Evolutionary conservation across 1,139 yeast genomes (phyloP).

Genomic region (Candida sp.): DNA sequence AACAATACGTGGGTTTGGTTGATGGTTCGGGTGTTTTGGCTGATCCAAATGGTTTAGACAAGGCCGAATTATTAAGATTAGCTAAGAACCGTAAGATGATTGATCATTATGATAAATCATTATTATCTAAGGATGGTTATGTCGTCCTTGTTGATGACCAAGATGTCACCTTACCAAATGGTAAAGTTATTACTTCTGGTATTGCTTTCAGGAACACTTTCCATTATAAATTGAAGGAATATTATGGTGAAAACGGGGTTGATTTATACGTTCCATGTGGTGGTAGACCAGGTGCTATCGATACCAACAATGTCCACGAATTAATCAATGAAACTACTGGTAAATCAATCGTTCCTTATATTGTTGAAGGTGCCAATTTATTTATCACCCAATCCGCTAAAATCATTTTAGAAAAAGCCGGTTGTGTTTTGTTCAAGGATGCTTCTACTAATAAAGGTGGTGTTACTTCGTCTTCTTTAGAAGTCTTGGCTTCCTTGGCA

Average conservation of each 20-base stretch:
- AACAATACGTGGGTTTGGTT: conserved; percentile 81
- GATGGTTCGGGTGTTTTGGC: conserved; percentile 96
- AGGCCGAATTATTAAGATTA: conserved; percentile 70
- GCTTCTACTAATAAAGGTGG: conserved; percentile 99
- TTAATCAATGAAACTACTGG: conserved; percentile 78
- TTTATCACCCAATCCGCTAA: conserved; percentile 95
- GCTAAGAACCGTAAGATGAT: conserved; percentile 81
- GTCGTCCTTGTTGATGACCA: conserved; percentile 83
- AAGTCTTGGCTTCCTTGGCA: conserved; percentile 91
- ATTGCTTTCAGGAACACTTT: conserved; percentile 89
- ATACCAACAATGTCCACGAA: conserved; percentile 73
- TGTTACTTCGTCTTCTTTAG: conserved; percentile 94
- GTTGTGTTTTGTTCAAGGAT: conserved; percentile 85
- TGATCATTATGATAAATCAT: conserved; percentile 60
- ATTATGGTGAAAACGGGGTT: conserved; percentile 58
- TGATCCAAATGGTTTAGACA: conserved; percentile 88
- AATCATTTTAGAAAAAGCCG: conserved; percentile 79
- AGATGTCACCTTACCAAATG: conserved; percentile 76
- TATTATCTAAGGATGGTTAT: conserved; percentile 74
- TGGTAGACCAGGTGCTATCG: conserved; percentile 97
- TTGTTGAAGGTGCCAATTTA: conserved; percentile 97
- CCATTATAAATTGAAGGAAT: conserved; percentile 72
- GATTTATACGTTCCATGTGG: conserved; percentile 97
- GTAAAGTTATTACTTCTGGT: conserved; percentile 74
- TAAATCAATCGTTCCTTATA: conserved; percentile 74